phyloP scores from a whole-genome alignment of 2,329 filamentous ascomycete genomes.

The Hymenoscyphus fraxineus region DNA sequence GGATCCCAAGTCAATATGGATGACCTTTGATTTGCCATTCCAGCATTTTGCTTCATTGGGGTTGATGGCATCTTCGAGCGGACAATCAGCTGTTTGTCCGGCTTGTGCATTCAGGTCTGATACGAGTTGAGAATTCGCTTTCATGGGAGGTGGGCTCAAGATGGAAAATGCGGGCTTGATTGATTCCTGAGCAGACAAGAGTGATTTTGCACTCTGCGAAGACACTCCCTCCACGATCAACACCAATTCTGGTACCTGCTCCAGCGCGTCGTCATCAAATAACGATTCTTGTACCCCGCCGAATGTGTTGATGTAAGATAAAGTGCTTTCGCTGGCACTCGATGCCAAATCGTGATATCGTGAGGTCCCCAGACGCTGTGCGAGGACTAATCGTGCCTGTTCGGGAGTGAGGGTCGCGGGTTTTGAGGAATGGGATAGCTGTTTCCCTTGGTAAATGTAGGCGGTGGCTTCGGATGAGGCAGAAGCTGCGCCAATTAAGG shows the following conservation, averaged over 20 bases:
- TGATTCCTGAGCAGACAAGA: conserved; percentile 42
- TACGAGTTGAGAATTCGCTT: conserved; percentile 32
- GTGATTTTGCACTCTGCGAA: conserved; percentile 39
- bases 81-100: conserved; percentile 24
- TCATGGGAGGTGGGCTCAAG: conserved; percentile 41
- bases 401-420: conserved; percentile 45
- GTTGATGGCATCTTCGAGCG: conserved; percentile 31
- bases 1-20: conserved; percentile 27
- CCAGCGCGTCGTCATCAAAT: conserved; percentile 40
- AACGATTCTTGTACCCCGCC: conserved; percentile 50
- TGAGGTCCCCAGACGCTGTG: conserved; percentile 51
- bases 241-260: conserved; percentile 48
- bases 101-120: conserved; percentile 31
- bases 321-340: conserved; percentile 34
- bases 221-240: conserved; percentile 57
- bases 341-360: conserved; percentile 44
- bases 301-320: conserved; percentile 57
- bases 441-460: conserved; percentile 43
- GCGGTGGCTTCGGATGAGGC: conserved; percentile 44
- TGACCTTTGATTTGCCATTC: conserved; percentile 33
- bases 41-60: conserved; percentile 34
- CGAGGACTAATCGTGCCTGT: conserved; percentile 52
- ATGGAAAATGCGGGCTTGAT: conserved; percentile 48
- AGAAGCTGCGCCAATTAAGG: conserved; percentile 36
- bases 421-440: conserved; percentile 40